Conservation (phyloP, 2,329 filamentous ascomycete species). For the Sporothrix mexicana region DNA sequence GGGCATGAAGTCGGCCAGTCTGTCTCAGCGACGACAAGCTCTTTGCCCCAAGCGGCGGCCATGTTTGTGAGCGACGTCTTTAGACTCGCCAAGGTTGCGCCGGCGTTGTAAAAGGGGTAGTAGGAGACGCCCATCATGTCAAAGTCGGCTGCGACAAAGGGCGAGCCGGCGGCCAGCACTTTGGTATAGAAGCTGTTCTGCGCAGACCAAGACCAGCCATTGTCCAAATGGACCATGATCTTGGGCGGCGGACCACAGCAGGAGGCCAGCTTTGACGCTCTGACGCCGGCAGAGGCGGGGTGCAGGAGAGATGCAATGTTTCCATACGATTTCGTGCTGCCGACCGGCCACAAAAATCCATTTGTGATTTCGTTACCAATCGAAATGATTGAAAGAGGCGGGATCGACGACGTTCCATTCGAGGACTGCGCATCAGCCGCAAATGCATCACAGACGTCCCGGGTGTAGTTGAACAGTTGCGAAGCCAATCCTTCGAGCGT, state of each 20-base stretch:
- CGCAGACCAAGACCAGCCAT: constrained; percentile 73
- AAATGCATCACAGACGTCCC: constrained; percentile 66
- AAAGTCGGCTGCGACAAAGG: constrained; percentile 56
- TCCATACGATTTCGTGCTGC: constrained; percentile 53
- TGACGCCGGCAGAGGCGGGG: constrained; percentile 68
- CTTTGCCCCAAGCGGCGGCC: constrained; percentile 66
- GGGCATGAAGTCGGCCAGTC: constrained; percentile 72
- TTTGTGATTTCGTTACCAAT: constrained; percentile 76
- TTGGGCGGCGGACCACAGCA: constrained; percentile 52
- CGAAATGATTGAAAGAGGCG: constrained; percentile 60
- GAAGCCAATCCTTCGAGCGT: constrained; percentile 63
- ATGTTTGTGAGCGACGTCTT: constrained; percentile 63
- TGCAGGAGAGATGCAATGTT: constrained; percentile 70
- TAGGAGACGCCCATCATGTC: constrained; percentile 76
- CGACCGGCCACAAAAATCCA: constrained; percentile 71
- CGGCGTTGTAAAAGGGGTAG: constrained; percentile 72
- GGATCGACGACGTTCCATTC: not conserved
- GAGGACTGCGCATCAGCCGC: constrained; percentile 50
- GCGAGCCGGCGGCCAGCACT: constrained; percentile 50
- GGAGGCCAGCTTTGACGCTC: constrained; percentile 63
- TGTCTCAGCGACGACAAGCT: constrained; percentile 71
- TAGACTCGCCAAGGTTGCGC: constrained; percentile 64
- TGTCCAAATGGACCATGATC: constrained; percentile 73
- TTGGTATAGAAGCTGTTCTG: constrained; percentile 67
- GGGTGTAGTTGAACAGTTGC: constrained; percentile 72